phyloP scores from a whole-genome alignment of 768 basidiomycete genomes.

The Psilocybe sp. region DNA sequence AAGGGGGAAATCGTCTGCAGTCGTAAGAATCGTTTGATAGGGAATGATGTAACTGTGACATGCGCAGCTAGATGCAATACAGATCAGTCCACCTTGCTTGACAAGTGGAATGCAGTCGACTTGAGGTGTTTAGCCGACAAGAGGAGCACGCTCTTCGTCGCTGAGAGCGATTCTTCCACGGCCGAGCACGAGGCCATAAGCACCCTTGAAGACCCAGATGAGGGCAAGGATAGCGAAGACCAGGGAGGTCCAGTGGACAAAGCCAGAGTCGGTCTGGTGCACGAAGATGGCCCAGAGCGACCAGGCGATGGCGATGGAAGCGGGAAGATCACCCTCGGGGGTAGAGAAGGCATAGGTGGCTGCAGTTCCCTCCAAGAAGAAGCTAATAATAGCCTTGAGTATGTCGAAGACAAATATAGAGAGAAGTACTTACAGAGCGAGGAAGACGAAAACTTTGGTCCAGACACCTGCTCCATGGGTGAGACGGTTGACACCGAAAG shows the following conservation, averaged over 20 bases:
- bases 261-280: constrained; percentile 61
- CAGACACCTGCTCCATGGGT: constrained; percentile 70
- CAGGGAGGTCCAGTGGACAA: constrained; percentile 90
- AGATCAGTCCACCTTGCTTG: too few relatives aligned
- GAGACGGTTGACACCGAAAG: constrained; percentile 79
- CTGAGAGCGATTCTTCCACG: constrained; percentile 58
- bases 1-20: too few relatives aligned
- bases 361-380: constrained; percentile 91
- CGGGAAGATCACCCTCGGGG: constrained; percentile 88
- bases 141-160: constrained; percentile 88
- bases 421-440: constrained; percentile 62
- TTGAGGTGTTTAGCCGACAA: constrained; percentile 41
- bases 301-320: constrained; percentile 88
- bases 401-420: constrained; percentile 4
- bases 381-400: constrained; percentile 36
- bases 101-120: too few relatives aligned
- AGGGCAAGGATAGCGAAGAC: constrained; percentile 82
- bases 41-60: too few relatives aligned
- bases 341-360: constrained; percentile 94
- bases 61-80: too few relatives aligned
- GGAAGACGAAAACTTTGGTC: constrained; percentile 95
- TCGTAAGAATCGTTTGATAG: too few relatives aligned
- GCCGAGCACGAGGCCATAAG: constrained; percentile 50
- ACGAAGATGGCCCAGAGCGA: constrained; percentile 92
- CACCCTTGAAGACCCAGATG: constrained; percentile 80